Base-by-base conservation (phyloP, 2,329 filamentous ascomycete genomes). In the Zopfia rhizophila region DNA sequence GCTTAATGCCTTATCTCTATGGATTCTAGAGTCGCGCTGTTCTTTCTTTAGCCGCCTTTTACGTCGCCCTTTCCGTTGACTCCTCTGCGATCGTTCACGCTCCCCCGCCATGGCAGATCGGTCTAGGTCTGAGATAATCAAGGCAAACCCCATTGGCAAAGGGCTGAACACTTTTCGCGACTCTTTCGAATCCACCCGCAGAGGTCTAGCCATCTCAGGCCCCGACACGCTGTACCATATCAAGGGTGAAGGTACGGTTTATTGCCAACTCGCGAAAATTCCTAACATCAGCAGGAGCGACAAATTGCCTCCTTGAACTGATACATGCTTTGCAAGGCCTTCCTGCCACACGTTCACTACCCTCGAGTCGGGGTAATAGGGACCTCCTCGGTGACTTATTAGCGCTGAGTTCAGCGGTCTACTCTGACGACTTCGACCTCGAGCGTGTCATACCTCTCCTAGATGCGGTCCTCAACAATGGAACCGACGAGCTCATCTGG, bases 401-500 rank as follows among this genome's bases (percentile, higher is more conserved):
- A 17, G 38, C 17, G 31, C 38, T 48, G 25, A 48, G n/a, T 14
- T 38, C 25, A 21, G 38, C 38, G 21, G 45, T 48, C 45, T 18
- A 48, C 33, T 42, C 45, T n/a, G 22, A 22, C 38, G 43, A 43
- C 24, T 42, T 42, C 45, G 46, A 64, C 45, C 45, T 58, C 48
- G 51, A 67, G 38, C 57, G 51, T 19, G 42, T 73, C 42, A 65
- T 65, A 56, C 64, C 69, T 36, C 66, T 75, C 36, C 52, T 75
- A 6, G 52, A 39, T 39, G 55, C 55, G 22, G 63, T 61, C 32
- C 43, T 72, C 41, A 52, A 54, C 25, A 46, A 65, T 16, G 30
- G 63, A 25, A 37, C 55, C 10, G 60, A 68, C 51, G 35, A 57
- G n/a, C 38, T 55, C 8, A 69, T 77, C 47, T 78, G 65, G 72